These are phyloP conservation scores for Ustilago nuda DNA, from an alignment of 1,284 basidiomycete genomes.

Conservation along the genomic window DNA sequence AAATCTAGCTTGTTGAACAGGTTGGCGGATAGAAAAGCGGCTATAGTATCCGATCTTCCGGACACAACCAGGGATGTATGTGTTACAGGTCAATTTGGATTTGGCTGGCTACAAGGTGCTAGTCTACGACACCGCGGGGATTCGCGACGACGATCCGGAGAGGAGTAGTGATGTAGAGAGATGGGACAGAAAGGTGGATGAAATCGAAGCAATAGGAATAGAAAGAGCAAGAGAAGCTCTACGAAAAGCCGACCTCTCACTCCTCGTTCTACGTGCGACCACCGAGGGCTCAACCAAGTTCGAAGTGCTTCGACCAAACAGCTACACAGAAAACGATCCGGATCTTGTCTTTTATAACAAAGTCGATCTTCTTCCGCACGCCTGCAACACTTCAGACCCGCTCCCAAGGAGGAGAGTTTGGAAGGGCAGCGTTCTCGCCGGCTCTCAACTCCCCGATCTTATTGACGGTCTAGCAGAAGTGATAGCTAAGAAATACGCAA, in stretches of 20 bases:
- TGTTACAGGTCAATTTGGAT: conserved; percentile 83
- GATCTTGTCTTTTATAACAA: conserved; percentile 80
- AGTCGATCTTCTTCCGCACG: conserved; percentile 73
- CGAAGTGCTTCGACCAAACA: conserved; percentile 71
- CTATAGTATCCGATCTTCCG: conserved; percentile 85
- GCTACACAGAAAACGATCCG: conserved; percentile 69
- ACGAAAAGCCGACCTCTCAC: conserved; percentile 76
- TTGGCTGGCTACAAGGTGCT: conserved; percentile 82
- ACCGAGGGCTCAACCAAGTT: conserved; percentile 69
- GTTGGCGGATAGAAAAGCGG: conserved; percentile 83
- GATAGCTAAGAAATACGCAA: conserved; percentile 74
- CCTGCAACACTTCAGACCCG: background rate
- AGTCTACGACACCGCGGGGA: conserved; percentile 84
- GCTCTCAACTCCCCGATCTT: conserved; percentile 75
- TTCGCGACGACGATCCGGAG: conserved; percentile 72
- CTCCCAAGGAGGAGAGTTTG: conserved; percentile 69
- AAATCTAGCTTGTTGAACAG: conserved; percentile 87
- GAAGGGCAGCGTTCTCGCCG: conserved; percentile 77
- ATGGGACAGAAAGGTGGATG: conserved; percentile 70
- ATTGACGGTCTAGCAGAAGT: conserved; percentile 74
- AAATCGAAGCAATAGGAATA: conserved; percentile 85
- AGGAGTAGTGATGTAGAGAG: background rate
- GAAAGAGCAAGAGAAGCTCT: conserved; percentile 78
- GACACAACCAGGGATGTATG: conserved; percentile 90
- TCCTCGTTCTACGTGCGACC: conserved; percentile 81